Evolutionary conservation across 1,139 yeast genomes (phyloP).

Genomic region (Kluyveromyces marxianus): DNA sequence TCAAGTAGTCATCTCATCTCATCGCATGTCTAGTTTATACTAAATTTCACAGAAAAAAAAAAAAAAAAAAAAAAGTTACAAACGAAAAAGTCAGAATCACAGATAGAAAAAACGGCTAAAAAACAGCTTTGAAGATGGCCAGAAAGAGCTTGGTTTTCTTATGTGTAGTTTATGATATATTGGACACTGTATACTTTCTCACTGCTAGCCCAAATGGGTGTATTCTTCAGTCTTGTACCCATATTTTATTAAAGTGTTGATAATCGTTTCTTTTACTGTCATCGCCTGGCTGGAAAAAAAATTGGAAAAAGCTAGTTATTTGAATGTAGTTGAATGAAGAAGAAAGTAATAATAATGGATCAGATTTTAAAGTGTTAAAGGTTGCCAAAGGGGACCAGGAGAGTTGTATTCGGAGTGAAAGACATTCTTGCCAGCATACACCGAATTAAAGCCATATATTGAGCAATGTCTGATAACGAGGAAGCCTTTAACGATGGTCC

Average conservation of each 20-base stretch:
- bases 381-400: no score
- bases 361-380: no score
- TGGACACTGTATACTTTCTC: no score
- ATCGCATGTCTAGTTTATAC: background rate
- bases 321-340: background rate
- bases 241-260: background rate
- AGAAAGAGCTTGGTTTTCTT: no score
- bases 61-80: background rate
- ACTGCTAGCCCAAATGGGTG: no score
- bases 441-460: background rate
- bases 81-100: background rate
- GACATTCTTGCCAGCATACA: no score
- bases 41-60: background rate
- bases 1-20: background rate
- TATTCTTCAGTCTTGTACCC: no score
- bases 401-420: no score
- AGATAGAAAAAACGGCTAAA: no score
- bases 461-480: constrained; percentile 43
- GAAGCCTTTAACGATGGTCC: constrained; percentile 66
- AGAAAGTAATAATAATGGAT: background rate
- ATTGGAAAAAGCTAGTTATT: background rate
- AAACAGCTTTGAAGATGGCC: no score
- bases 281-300: background rate
- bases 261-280: constrained; percentile 4
- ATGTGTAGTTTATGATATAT: no score